Evolutionary conservation across 257 asterid species (phyloP), one percentile per base, ranked within the genome.

Genomic region (Rubia yunnanensis): DNA sequence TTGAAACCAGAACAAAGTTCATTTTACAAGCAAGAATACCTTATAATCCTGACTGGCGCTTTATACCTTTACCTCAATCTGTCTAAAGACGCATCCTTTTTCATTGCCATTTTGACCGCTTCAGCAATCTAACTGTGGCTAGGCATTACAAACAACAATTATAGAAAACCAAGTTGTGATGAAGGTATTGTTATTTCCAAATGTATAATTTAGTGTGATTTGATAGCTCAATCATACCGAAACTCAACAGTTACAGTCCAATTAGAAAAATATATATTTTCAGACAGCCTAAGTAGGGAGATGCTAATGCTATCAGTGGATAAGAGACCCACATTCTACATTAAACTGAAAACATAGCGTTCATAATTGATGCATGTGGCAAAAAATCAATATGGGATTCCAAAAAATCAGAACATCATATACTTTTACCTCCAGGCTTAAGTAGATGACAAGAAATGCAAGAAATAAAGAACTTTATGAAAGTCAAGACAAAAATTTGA

Each of bases 41-140:
- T n/a, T n/a, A n/a, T n/a, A 31, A 68, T 67, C 49, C 63, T 73
- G 35, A 56, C 57, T 79, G 72, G 83, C 77, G 53, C 18, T 30
- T 53, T n/a, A n/a, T n/a, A n/a, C n/a, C n/a, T n/a, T n/a, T 31
- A 7, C 30, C 35, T 26, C 44, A 44, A 41, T 52, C 60, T 46
- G 66, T 32, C 27, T 72, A 26, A 41, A 48, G 59, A 54, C 60
- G 53, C 28, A 50, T 70, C 69, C 74, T 44, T 13, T 67, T 23
- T 35, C 20, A 31, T 35, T 60, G 65, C 44, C 56, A 53, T 48
- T 72, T 62, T 67, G 78, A 73, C 74, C 62, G 41, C 17, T 69
- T 41, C 23, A 39, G 34, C n/a, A n/a, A n/a, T n/a, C n/a, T n/a
- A n/a, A n/a, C n/a, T n/a, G n/a, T n/a, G n/a, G n/a, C n/a, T n/a